Evolutionary conservation across 495 filamentous ascomycete species (phyloP).

Genomic region (Talaromyces borbonicus): DNA sequence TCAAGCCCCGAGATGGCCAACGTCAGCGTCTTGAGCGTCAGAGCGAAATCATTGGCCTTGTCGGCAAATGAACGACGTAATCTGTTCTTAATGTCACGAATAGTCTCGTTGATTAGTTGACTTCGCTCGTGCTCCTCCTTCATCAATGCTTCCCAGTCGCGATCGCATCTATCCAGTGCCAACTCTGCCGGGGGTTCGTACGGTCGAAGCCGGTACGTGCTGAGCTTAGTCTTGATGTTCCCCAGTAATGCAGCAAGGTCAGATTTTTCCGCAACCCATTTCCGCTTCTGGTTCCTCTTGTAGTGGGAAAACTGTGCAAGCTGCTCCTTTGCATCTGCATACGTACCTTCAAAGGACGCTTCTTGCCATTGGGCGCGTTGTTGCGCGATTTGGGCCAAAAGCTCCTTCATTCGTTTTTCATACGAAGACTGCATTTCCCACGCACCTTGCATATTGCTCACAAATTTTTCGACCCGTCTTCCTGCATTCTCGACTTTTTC

Average conservation of each 20-base stretch:
- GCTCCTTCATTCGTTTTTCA: constrained; percentile 74
- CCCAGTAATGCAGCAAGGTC: constrained; percentile 86
- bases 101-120: constrained; percentile 94
- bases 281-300: constrained; percentile 77
- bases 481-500: constrained; percentile 97
- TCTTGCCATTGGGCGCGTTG: constrained; percentile 67
- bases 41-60: constrained; percentile 93
- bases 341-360: constrained; percentile 80
- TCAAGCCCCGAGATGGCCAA: constrained; percentile 88
- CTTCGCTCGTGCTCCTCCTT: constrained; percentile 75
- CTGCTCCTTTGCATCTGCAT: constrained; percentile 87
- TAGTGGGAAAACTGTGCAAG: constrained; percentile 70
- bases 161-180: constrained; percentile 66
- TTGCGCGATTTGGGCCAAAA: constrained; percentile 62
- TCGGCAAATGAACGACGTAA: constrained; percentile 89
- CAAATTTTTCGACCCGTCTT: constrained; percentile 93
- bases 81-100: constrained; percentile 92
- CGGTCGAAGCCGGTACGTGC: constrained; percentile 81
- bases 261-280: constrained; percentile 96
- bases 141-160: constrained; percentile 69
- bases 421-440: constrained; percentile 99
- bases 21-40: constrained; percentile 87
- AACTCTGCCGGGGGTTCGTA: constrained; percentile 83
- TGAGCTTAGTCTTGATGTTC: constrained; percentile 98
- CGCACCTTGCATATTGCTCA: constrained; percentile 97